Conservation (phyloP, 768 basidiomycete species). For the Naganishia vaughanmartiniae region DNA sequence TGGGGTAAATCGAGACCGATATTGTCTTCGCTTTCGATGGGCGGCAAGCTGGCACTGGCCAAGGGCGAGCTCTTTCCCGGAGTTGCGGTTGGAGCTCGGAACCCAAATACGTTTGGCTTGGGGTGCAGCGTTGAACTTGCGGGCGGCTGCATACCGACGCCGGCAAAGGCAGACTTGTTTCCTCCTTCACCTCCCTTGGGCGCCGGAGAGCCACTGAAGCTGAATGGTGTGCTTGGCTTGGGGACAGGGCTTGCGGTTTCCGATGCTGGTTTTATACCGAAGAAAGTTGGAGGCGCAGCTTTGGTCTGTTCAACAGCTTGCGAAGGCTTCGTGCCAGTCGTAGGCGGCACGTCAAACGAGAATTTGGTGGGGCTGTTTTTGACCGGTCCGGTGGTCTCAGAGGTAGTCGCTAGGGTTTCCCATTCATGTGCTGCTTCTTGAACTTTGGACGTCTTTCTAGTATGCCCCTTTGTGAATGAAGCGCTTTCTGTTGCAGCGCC, state of each 20-base stretch:
- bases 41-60: not conserved
- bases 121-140: not conserved
- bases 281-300: not conserved
- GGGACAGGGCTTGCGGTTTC: not conserved
- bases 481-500: not conserved
- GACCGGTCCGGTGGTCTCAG: not conserved
- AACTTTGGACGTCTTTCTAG: slow-evolving; percentile 19
- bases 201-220: not conserved
- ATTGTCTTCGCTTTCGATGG: slow-evolving; percentile 4
- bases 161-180: not conserved
- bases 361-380: slow-evolving; percentile 24
- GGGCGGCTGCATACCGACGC: slow-evolving; percentile 17
- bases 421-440: slow-evolving; percentile 20
- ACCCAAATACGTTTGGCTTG: slow-evolving; percentile 23
- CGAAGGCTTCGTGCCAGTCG: not conserved
- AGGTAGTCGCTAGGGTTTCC: slow-evolving; percentile 13
- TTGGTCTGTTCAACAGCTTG: not conserved
- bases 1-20: not conserved
- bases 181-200: not conserved
- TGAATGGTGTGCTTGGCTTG: slow-evolving; percentile 18
- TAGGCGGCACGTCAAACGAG: not conserved
- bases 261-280: not conserved
- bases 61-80: slow-evolving; percentile 26
- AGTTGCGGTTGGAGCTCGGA: slow-evolving; percentile 21
- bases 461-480: not conserved